phyloP scores from a whole-genome alignment of 306 rosid genomes.

The Vachellia collinsii region DNA sequence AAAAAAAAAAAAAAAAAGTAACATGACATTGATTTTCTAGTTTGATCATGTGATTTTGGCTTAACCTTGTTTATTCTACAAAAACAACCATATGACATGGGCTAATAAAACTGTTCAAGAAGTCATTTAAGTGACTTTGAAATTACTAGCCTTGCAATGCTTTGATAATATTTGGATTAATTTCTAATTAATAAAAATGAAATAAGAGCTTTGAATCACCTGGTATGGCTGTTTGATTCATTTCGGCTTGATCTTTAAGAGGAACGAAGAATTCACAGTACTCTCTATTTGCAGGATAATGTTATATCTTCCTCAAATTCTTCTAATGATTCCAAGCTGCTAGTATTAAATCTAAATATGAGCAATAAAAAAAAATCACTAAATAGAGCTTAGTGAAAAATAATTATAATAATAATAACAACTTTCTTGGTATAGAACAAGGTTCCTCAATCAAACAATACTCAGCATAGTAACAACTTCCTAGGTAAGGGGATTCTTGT shows the following conservation, averaged over 20 bases:
- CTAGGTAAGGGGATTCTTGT: neutral
- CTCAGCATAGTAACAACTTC: neutral
- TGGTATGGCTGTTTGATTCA: slow-evolving; percentile 23
- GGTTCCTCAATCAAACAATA: neutral
- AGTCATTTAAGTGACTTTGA: neutral
- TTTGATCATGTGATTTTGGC: neutral
- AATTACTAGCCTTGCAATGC: neutral
- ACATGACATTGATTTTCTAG: neutral
- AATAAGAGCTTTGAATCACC: neutral
- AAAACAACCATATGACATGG: neutral
- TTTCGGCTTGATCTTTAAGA: slow-evolving; percentile 29
- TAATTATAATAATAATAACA: neutral
- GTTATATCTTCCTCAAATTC: slow-evolving; percentile 21
- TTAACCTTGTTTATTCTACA: neutral
- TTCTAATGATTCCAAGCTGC: neutral
- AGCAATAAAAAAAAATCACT: neutral
- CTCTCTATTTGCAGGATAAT: neutral
- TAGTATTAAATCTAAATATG: neutral
- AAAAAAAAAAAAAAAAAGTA: too few relatives aligned
- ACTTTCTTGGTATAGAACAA: neutral
- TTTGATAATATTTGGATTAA: neutral
- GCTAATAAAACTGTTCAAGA: neutral
- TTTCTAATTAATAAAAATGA: neutral
- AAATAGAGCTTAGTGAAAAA: neutral
- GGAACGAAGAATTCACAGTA: slow-evolving; percentile 30